Evolutionary conservation across 306 rosid species (phyloP), one percentile per base, ranked within the genome.

Genomic region (Inga leiocalycina): DNA sequence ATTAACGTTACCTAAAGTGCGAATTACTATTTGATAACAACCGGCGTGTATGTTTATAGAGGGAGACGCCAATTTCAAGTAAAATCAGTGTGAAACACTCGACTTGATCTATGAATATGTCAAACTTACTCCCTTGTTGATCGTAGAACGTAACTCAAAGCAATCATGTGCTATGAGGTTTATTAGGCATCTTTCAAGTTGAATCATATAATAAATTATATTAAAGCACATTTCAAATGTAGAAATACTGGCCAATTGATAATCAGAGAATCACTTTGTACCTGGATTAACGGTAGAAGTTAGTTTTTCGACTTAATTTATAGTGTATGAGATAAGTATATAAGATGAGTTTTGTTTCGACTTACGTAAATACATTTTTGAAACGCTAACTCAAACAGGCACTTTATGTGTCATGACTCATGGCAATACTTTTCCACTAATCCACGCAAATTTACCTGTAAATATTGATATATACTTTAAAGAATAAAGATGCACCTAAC

Each of bases 171-270:
- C n/a, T 19, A 51, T 16, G 81, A 84, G 27, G 27, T 69, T 76
- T 1, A 15, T 5, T 9, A 9, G 16, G 14, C 10, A 34, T 17
- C 41, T 20, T 20, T 2, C 51, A 13, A 65, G 24, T 0, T 4
- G 8, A 27, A n/a, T 43, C 52, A 35, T 37, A 6, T 37, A 22
- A 10, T 37, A 32, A 39, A 39, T 39, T 39, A 39, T 39, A 39
- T 39, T 1, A 39, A 76, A 71, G 72, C 43, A 85, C 89, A 64
- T 27, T 86, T 87, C 82, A 65, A 37, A 56, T 41, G 93, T 88
- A 88, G 86, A 85, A 77, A 74, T 65, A 75, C 78, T 44, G 62
- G 74, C 44, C 22, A 5, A 11, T 3, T 48, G 54, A 13, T 43
- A 0, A 35, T 35, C 0, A 45, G 12, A 10, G 49, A 11, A 45